Evolutionary conservation across 2,329 filamentous ascomycete genomes (phyloP), one percentile per base, ranked within the genome.

Genomic region (Xylaria hypoxylon): DNA sequence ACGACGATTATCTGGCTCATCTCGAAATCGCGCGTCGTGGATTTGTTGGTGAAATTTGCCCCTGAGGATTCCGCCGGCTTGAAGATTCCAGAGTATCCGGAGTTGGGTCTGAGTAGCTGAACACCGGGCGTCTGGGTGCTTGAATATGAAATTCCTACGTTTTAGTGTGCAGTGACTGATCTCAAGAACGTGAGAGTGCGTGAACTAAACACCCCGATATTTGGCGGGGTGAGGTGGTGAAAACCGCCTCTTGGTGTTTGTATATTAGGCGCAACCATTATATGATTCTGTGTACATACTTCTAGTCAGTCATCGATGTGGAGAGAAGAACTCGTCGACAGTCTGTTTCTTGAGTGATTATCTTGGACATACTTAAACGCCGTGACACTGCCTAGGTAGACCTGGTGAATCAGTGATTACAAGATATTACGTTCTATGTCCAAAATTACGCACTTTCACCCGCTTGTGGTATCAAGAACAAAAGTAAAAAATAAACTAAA

Each of bases 11-110:
- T 78, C 0, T 70, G 72, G 45, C 70, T 77, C 8, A 40, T 74
- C 1, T 70, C 72, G 1, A 74, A 71, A 19, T 61, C 76, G 1
- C 56, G 55, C 17, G n/a, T 76, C 11, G 64, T 74, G 24, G 68
- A 72, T 52, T 0, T 75, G 1, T 7, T 74, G 7, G 33, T 62
- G 1, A 52, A 61, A 24, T 4, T 76, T 3, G 11, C 70, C 44
- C 72, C 74, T 0, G 72, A 73, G 60, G 58, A 66, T 13, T 72
- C 70, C 48, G 71, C 70, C 2, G 71, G 74, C 7, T 24, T 71
- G 42, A 24, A 48, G 22, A 35, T 76, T 2, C 76, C 75, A 0
- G 71, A 76, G 28, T 77, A 76, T 40, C 74, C 73, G 0, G 74
- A 73, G 62, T 33, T 77, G 51, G 70, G 71, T 6, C 56, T 75